Evolutionary conservation across 75 land plant genomes (phyloP), one percentile per base, ranked within the genome.

Genomic region (Selaginella tamariscina): DNA sequence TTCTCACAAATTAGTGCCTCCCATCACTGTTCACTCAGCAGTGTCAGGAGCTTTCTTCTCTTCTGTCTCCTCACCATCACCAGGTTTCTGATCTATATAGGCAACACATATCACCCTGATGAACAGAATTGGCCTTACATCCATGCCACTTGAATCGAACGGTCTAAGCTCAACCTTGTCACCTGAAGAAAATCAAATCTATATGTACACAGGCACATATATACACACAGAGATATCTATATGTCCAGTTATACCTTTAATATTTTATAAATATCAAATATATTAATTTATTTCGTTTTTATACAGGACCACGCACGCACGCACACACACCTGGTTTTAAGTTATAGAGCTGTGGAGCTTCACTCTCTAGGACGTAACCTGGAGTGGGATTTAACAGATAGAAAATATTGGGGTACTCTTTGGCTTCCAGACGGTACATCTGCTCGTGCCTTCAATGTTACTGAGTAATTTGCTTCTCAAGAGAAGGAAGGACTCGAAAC

Each of bases 401-500:
- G 33, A 18, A 67, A 77, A 44, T 29, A 79, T 18, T 79, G 73
- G 0, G 81, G 71, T 30, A 68, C 0, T 65, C 76, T 79, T 2
- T 68, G 62, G 5, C 56, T 67, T 24, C 81, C 81, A 2, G 81
- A 56, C 31, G 81, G 80, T 32, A 72, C 74, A 24, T 79, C 81
- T 0, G 79, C 81, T 33, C 81, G 62, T 9, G 65, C 33, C 75
- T 79, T 79, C 29, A 70, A 71, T 33, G 68, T 18, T 54, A 79
- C 81, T 0, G 75, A 49, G 8, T 21, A 54, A 56, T 79, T 79
- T 18, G 67, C 62, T 15, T 67, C 72, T 65, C 2, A 28, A 13
- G 80, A 65, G 33, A 79, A 79, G 20, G 81, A 79, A 64, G 79
- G 67, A 28, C 80, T 77, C 22, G 71, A 71, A 1, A 64, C 70